phyloP scores from a whole-genome alignment of 768 basidiomycete species.

The Auriscalpium vulgare region DNA sequence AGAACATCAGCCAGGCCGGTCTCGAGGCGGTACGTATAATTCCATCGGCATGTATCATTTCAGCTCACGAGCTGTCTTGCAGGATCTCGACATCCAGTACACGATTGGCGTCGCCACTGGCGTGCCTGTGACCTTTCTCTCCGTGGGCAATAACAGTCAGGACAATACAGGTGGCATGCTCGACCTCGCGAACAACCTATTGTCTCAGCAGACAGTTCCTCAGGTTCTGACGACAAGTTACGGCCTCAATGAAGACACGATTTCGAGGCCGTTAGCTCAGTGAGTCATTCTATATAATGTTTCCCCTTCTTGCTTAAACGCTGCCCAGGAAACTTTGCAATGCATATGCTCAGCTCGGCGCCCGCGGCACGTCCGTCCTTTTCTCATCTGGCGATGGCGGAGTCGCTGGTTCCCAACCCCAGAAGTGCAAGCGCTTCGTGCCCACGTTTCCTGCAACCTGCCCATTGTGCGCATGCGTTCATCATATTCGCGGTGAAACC shows the following conservation, averaged over 20 bases:
- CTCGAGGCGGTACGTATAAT: neutral
- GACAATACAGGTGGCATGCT: constrained; percentile 6
- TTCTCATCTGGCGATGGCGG: constrained; percentile 16
- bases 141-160: constrained; percentile 14
- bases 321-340: constrained; percentile 25
- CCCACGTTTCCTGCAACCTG: constrained; percentile 13
- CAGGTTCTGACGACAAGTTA: constrained; percentile 17
- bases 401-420: constrained; percentile 8
- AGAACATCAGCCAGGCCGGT: neutral
- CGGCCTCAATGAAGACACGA: constrained; percentile 10
- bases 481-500: neutral
- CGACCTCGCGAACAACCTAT: constrained; percentile 9
- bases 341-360: constrained; percentile 27
- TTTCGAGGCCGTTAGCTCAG: neutral
- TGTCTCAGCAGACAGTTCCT: constrained; percentile 8
- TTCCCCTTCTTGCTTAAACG: too few species aligned
- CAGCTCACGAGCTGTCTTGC: neutral
- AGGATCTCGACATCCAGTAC: constrained; percentile 30
- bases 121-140: constrained; percentile 18
- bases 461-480: neutral
- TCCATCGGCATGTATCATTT: too few species aligned
- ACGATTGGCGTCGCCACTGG: constrained; percentile 25
- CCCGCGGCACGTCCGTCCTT: constrained; percentile 26
- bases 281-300: neutral
- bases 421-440: constrained; percentile 4